Base-by-base conservation (phyloP, 2,329 filamentous ascomycete genomes). In the Chrysoporthe cubensis region DNA sequence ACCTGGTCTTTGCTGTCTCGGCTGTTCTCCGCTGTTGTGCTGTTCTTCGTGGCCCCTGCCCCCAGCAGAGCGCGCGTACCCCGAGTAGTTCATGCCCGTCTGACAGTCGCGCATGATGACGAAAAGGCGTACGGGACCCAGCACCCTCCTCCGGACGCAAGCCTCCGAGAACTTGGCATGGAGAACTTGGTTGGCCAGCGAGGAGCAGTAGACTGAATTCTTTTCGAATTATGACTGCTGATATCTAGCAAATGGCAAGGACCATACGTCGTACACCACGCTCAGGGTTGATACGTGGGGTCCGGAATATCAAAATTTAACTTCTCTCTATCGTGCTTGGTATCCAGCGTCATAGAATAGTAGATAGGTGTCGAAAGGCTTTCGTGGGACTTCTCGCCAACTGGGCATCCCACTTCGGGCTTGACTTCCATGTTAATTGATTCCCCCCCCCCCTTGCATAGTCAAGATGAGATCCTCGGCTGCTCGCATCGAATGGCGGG, bases 21-120 rank as follows among this genome's bases (percentile, higher is more conserved):
- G 37, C 37, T 40, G 37, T 5, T 40, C 37, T 40, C 37, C 9
- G 37, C 37, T 40, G 37, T 40, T 40, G 9, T 40, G 9, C 6
- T 9, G 37, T 40, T 26, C 50, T 26, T 54, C 50, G 50, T 11
- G 13, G 11, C 50, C 14, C 11, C 50, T 54, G 50, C 9, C 21
- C 21, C 11, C 21, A 6, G 21, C 21, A 54, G 9, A 34, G 11
- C 5, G 11, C 50, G 21, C 21, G 50, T 54, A 54, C 11, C 50
- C 50, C 50, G 26, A 54, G 32, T 54, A 54, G 50, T 34, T 32
- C 21, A 54, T 54, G 21, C 26, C 50, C 50, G 50, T 54, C 50
- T 32, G 50, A 54, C 50, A 54, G 48, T 26, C n/a, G 26, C 26
- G 50, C 50, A 54, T 21, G 14, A 54, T 54, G 50, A 54, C 50